A percentile compares a stretch with the other conserved stretches of the same genome.
These are phyloP conservation scores for Alternaria consortialis DNA, from an alignment of 2,329 filamentous ascomycete species.

Conservation along the genomic window DNA sequence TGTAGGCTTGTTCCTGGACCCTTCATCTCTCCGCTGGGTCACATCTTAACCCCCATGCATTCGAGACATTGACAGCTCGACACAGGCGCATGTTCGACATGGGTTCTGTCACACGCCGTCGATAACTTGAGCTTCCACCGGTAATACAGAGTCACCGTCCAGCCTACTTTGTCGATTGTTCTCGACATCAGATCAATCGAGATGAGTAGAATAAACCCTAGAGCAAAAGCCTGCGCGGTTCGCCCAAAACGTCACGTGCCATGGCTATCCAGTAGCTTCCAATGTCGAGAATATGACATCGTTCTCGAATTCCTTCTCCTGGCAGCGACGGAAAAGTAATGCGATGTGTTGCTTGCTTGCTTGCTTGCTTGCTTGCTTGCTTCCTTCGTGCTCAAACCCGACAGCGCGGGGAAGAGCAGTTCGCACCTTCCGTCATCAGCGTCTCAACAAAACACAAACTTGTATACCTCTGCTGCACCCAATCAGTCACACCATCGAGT, in stretches of 20 bases:
- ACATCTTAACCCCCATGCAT: slow-evolving; percentile 2
- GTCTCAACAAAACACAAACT: slow-evolving; percentile 16
- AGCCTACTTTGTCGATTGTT: background rate
- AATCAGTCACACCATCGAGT: background rate
- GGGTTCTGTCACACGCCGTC: background rate
- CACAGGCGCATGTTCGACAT: slow-evolving; percentile 1
- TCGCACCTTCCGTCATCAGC: slow-evolving; percentile 19
- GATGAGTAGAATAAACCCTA: background rate
- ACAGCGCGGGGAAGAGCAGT: slow-evolving; percentile 8
- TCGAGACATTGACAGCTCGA: background rate
- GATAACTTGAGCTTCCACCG: too few relatives aligned
- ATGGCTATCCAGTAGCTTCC: background rate
- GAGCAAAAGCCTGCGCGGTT: background rate
- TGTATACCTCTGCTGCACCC: background rate
- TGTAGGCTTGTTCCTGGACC: slow-evolving; percentile 17
- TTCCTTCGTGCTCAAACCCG: background rate
- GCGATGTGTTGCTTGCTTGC: slow-evolving; percentile 9
- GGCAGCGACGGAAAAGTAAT: background rate
- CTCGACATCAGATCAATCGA: background rate
- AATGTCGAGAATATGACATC: background rate
- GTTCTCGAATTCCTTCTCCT: background rate
- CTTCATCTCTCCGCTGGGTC: slow-evolving; percentile 6
- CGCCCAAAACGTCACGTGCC: background rate
- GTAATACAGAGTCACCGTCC: background rate
- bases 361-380: slow-evolving; percentile 11